Evolutionary conservation across 2,329 filamentous ascomycete genomes (phyloP), one percentile per base, ranked within the genome.

Genomic region (Hypoxylon sp.): DNA sequence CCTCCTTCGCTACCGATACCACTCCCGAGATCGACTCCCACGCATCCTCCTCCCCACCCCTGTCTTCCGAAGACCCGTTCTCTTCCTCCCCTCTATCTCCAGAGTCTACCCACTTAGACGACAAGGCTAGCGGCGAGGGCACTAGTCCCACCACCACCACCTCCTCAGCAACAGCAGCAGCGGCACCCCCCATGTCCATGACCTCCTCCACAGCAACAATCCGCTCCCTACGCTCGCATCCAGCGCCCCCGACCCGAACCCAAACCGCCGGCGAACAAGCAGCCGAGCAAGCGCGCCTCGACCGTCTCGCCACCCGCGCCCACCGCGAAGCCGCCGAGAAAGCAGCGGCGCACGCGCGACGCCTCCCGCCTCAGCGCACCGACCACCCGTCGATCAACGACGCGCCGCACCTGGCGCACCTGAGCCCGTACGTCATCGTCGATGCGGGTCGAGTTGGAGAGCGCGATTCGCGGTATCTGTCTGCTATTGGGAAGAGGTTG

Each of bases 371-470:
- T 5, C 73, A 80, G 3, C 79, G 81, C 10, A 90, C 88, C 0
- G 74, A 78, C 1, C 84, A 88, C 75, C 88, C 88, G 0, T 88
- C 86, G 11, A 77, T 83, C 64, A 91, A 90, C 77, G 78, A 81
- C 47, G 84, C 88, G 13, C 78, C 83, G 14, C 88, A 91, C 76
- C 83, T 91, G n/a, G 81, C 83, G 8, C 82, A 84, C 47, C 80
- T 90, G 26, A 79, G 82, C 6, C 90, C 92, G 2, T 88, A 91
- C 74, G 83, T 95, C 61, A 92, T 97, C 65, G 84, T 92, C 22
- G 91, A 92, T 66, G 93, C 94, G 1, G 92, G 92, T 70, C 91
- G 91, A 71, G 92, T 94, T 1, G 93, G 91, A 1, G 90, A 92
- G 13, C 85, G 91, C 50, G 94, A 97, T 80, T 92, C 91, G 1